A percentile compares a stretch with the other conserved stretches of the same genome.
These are phyloP conservation scores for Russula ochroleuca DNA, from an alignment of 768 basidiomycete genomes.

Conservation along the genomic window DNA sequence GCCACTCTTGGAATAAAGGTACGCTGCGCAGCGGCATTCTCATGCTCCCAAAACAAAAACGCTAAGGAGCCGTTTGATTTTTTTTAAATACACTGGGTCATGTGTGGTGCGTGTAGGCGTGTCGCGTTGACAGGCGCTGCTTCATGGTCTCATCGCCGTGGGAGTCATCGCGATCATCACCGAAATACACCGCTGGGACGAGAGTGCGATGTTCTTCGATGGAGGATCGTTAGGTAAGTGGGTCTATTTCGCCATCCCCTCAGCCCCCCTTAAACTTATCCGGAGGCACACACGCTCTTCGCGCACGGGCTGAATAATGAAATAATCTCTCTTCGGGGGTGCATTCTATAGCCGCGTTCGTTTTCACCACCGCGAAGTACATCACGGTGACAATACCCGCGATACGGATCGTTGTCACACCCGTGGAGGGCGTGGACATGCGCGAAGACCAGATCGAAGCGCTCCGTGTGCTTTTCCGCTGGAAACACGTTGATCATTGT, in stretches of 20 bases:
- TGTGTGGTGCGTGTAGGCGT: neutral
- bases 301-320: conserved; percentile 2
- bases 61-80: neutral
- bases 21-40: conserved; percentile 24
- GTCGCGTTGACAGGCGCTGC: conserved; percentile 54
- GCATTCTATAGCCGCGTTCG: conserved; percentile 64
- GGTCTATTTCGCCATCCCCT: neutral
- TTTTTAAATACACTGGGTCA: neutral
- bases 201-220: conserved; percentile 94
- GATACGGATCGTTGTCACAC: conserved; percentile 69
- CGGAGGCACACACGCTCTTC: neutral
- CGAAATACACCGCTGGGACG: conserved; percentile 84
- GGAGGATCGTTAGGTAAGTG: conserved; percentile 77
- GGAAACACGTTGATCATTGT: conserved; percentile 82
- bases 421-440: conserved; percentile 50
- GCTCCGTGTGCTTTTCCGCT: conserved; percentile 71
- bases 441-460: conserved; percentile 68
- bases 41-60: neutral
- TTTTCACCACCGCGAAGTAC: conserved; percentile 78
- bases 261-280: neutral
- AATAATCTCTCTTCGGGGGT: neutral
- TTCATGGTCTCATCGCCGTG: conserved; percentile 80
- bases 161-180: conserved; percentile 69
- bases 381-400: conserved; percentile 74
- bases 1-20: conserved; percentile 94